These are phyloP conservation scores for Beauveria medogensis DNA, from an alignment of 2,329 filamentous ascomycete genomes.

Conservation along the genomic window DNA sequence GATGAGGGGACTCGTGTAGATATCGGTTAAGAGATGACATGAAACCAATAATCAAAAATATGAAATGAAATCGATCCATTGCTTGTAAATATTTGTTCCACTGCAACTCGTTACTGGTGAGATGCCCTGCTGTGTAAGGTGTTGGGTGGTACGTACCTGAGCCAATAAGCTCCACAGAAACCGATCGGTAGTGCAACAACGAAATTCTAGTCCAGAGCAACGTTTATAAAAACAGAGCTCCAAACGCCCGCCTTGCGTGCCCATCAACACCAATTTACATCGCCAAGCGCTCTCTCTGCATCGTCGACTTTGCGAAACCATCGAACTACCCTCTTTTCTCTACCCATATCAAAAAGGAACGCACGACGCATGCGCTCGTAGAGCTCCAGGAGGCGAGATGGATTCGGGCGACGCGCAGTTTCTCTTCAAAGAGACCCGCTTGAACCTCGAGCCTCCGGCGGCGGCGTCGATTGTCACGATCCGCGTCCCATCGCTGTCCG, in stretches of 20 bases:
- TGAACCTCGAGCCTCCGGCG: conserved; percentile 70
- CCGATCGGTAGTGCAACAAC: too few relatives aligned
- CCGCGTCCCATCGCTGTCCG: conserved; percentile 50
- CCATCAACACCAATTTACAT: neutral
- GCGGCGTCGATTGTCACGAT: conserved; percentile 63
- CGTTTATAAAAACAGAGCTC: neutral
- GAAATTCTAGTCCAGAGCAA: too few relatives aligned
- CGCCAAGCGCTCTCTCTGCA: conserved; percentile 12
- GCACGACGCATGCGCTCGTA: neutral
- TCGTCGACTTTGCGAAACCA: conserved; percentile 13
- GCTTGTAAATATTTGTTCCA: too few relatives aligned
- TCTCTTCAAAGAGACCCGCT: conserved; percentile 78
- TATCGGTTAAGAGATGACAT: neutral
- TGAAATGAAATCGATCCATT: too few relatives aligned
- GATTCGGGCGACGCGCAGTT: conserved; percentile 52
- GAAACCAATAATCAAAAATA: too few relatives aligned
- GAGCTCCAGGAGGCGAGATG: conserved; percentile 52
- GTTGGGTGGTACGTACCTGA: neutral
- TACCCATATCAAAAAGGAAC: neutral
- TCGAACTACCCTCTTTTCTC: neutral
- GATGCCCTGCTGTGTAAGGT: too few relatives aligned
- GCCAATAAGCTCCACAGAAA: too few relatives aligned
- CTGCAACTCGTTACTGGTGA: too few relatives aligned
- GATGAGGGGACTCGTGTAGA: neutral
- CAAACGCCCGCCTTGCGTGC: neutral